These are phyloP conservation scores for Cladosporium oxysporum DNA, from an alignment of 2,329 filamentous ascomycete genomes.

Conservation along the genomic window DNA sequence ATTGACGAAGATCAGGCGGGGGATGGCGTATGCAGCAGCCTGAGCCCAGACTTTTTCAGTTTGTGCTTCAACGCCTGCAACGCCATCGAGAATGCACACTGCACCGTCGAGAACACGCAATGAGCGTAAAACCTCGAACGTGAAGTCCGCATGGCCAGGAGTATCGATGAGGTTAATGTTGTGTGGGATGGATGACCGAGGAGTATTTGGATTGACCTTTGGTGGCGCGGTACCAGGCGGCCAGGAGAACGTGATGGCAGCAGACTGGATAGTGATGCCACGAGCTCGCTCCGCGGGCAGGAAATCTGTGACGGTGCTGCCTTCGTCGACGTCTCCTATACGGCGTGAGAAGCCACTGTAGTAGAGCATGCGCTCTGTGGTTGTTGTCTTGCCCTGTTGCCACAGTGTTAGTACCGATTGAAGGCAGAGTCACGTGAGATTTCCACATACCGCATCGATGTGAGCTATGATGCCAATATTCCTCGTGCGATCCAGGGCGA, in stretches of 20 bases:
- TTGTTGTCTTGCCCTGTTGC: slow-evolving; percentile 84
- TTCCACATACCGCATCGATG: slow-evolving; percentile 74
- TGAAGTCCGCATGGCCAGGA: slow-evolving; percentile 94
- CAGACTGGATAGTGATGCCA: slow-evolving; percentile 97
- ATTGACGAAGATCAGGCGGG: slow-evolving; percentile 78
- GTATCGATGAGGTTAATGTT: slow-evolving; percentile 94
- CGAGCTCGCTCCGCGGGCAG: slow-evolving; percentile 87
- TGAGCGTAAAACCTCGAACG: slow-evolving; percentile 92
- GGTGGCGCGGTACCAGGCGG: slow-evolving; percentile 53
- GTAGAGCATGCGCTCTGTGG: slow-evolving; percentile 97
- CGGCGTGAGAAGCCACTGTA: slow-evolving; percentile 87
- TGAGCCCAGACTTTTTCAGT: slow-evolving; percentile 96
- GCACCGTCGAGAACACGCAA: slow-evolving; percentile 85
- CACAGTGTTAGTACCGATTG: not conserved
- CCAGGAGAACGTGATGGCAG: slow-evolving; percentile 94
- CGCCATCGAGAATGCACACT: slow-evolving; percentile 89
- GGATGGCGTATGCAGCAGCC: slow-evolving; percentile 81
- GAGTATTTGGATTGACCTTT: slow-evolving; percentile 35
- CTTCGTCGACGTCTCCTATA: slow-evolving; percentile 93
- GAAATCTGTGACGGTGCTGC: slow-evolving; percentile 96
- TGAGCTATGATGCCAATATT: slow-evolving; percentile 99
- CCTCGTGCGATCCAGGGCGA: slow-evolving; percentile 57
- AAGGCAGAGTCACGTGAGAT: not conserved
- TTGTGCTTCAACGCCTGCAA: slow-evolving; percentile 93
- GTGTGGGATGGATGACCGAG: slow-evolving; percentile 59